Conservation (phyloP, 2,329 filamentous ascomycete species). For the Botryotinia narcissicola region DNA sequence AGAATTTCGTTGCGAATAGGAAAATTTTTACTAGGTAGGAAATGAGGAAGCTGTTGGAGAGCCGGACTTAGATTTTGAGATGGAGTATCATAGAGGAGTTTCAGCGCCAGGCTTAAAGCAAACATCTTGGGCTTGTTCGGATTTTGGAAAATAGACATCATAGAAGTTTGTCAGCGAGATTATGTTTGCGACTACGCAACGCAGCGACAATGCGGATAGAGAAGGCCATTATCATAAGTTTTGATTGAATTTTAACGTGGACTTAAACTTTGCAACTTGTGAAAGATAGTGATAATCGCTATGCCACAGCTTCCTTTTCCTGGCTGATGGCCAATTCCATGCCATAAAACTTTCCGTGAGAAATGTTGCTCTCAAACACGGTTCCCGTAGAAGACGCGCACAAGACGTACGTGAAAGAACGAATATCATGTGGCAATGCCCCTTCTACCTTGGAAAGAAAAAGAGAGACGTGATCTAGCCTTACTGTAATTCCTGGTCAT, state of each 20-base stretch:
- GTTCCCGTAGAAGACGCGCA: no score
- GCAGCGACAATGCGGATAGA: no score
- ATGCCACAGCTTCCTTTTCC: neutral
- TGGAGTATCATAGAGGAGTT: neutral
- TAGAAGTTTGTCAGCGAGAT: neutral
- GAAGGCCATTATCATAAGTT: neutral
- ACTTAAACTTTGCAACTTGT: neutral
- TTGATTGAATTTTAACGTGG: neutral
- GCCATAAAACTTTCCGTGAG: neutral
- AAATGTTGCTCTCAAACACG: neutral
- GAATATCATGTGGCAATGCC: neutral
- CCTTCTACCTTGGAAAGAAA: neutral
- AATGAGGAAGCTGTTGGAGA: neutral
- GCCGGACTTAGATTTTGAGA: neutral
- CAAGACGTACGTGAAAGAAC: neutral
- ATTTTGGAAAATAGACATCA: neutral
- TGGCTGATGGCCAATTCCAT: neutral
- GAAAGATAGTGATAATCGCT: neutral
- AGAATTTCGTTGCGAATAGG: neutral
- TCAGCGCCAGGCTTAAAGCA: neutral
- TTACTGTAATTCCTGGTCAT: neutral
- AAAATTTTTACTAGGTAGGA: no score
- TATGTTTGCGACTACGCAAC: conserved; percentile 9
- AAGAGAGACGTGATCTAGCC: neutral
- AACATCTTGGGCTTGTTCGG: neutral